Conservation (phyloP, 2,329 filamentous ascomycete species). For the Microsporum canis region DNA sequence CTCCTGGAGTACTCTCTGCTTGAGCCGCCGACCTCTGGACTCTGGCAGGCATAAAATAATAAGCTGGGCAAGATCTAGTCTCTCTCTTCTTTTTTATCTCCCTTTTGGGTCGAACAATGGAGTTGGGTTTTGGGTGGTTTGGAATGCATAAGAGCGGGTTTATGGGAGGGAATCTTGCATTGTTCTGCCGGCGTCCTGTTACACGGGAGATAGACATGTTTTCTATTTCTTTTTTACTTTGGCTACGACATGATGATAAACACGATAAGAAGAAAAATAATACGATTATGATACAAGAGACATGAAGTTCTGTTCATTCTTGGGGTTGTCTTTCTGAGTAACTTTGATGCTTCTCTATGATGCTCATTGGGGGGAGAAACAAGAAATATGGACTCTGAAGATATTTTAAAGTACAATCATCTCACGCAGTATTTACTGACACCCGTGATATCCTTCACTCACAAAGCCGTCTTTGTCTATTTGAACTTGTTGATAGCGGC, state of each 20-base stretch:
- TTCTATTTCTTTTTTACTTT: background rate
- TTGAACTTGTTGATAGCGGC: slow-evolving; percentile 17
- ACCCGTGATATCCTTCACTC: too few species aligned
- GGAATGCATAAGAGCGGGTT: background rate
- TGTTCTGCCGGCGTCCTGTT: background rate
- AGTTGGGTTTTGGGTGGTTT: background rate
- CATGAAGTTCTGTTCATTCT: background rate
- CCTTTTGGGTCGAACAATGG: background rate
- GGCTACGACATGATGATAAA: too few species aligned
- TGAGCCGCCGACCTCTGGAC: too few species aligned
- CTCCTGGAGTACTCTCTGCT: too few species aligned
- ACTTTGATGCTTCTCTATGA: background rate
- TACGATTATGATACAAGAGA: background rate
- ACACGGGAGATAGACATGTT: background rate
- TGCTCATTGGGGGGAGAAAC: background rate
- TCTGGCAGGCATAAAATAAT: too few species aligned
- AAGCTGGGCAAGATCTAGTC: background rate
- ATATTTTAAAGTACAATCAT: too few species aligned
- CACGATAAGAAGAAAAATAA: background rate
- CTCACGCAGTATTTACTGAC: too few species aligned
- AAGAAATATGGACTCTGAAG: background rate
- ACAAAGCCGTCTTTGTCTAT: background rate
- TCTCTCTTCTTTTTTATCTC: background rate
- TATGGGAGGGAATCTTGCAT: background rate
- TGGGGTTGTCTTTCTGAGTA: background rate